Base-by-base conservation (phyloP, 2,329 filamentous ascomycete genomes). In the Aspergillus ruber region DNA sequence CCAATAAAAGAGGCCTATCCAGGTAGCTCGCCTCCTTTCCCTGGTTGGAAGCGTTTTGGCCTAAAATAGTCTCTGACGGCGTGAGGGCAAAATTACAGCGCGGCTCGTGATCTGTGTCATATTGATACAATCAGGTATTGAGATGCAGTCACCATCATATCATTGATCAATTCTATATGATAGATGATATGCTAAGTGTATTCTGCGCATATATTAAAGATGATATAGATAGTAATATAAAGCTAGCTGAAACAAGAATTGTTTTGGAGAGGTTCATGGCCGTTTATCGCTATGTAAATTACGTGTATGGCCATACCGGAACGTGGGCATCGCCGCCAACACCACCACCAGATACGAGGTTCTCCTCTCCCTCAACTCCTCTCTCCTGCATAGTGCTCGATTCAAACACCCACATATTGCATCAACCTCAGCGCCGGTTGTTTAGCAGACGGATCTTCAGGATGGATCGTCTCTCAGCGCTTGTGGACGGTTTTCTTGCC, bases 401-500 rank as follows among this genome's bases (percentile, higher is more conserved):
- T 29, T 29, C 25, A 29, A 29, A 29, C 25, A 29, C 25, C 10
- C 25, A 29, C 25, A 27, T 10, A 29, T 29, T 29, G 25, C 25
- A 29, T 29, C 25, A 12, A 29, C 25, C 25, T 29, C 25, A 29
- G 25, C 25, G 25, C 25, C 25, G 25, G 10, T 29, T 18, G 17
- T 13, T 36, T 15, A 43, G 32, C 42, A 45, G 27, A 49, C 47
- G 41, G 10, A 35, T 36, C 33, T 36, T 36, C 42, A 36, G 39
- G 42, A 60, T 55, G 54, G 49, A 52, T 15, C 25, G 44, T 6
- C 41, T 56, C 32, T 9, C 44, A 27, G 29, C 33, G 17, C 20
- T 51, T 9, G 46, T 56, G 43, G 55, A 56, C 18, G 43, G 46
- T 9, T 27, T 47, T 6, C 47, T 58, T 25, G 49, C 54, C 43